Evolutionary conservation across 2,329 filamentous ascomycete species (phyloP).

Genomic region (Zymoseptoria pseudotritici): DNA sequence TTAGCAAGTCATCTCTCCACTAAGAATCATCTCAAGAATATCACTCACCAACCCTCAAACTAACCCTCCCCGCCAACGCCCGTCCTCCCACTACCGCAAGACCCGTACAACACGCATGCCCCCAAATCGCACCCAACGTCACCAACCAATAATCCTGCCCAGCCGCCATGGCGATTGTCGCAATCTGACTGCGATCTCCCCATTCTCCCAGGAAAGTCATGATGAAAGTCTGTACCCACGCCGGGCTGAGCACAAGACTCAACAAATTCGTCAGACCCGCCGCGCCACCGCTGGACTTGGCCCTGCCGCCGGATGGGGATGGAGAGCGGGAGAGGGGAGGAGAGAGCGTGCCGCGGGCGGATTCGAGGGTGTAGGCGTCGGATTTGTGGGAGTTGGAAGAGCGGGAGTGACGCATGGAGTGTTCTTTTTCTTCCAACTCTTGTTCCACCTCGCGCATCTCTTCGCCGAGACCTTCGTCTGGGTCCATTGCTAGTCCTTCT

Average conservation of each 20-base stretch:
- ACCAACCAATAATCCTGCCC: slow-evolving; percentile 99
- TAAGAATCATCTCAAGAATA: not conserved
- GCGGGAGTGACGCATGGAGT: slow-evolving; percentile 47
- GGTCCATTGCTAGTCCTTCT: slow-evolving; percentile 82
- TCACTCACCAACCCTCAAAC: slow-evolving; percentile 85
- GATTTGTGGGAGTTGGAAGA: slow-evolving; percentile 70
- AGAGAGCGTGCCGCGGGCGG: slow-evolving; percentile 22
- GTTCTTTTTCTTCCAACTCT: slow-evolving; percentile 90
- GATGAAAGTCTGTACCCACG: slow-evolving; percentile 97
- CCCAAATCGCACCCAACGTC: slow-evolving; percentile 75
- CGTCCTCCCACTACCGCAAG: slow-evolving; percentile 86
- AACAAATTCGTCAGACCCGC: slow-evolving; percentile 76
- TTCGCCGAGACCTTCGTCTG: slow-evolving; percentile 83
- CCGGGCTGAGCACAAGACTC: slow-evolving; percentile 81
- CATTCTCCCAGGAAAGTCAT: slow-evolving; percentile 99
- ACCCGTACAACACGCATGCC: slow-evolving; percentile 84
- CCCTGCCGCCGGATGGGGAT: slow-evolving; percentile 12
- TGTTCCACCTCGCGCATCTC: slow-evolving; percentile 97
- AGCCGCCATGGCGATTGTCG: slow-evolving; percentile 96
- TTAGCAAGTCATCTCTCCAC: not conserved
- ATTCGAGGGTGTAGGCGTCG: slow-evolving; percentile 51
- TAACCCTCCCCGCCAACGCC: slow-evolving; percentile 87
- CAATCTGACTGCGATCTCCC: slow-evolving; percentile 96
- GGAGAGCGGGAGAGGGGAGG: slow-evolving; percentile 23
- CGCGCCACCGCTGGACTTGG: slow-evolving; percentile 36